A percentile compares a stretch with the other conserved stretches of the same genome.
phyloP scores from a whole-genome alignment of 371 early-diverging fungal genomes.

The Massospora cicadina region DNA sequence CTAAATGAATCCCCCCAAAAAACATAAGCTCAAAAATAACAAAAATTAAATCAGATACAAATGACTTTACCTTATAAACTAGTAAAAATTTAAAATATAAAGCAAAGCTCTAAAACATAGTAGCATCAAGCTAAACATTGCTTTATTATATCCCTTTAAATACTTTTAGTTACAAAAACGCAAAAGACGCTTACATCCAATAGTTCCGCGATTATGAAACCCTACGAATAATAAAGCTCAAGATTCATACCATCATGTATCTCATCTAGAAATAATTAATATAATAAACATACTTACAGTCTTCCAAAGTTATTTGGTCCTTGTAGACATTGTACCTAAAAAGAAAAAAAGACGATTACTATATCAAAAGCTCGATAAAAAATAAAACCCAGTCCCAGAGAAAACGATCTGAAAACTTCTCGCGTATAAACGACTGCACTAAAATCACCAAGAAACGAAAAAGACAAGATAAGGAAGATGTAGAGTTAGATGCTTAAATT shows the following conservation, averaged over 20 bases:
- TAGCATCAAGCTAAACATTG: background rate
- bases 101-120: background rate
- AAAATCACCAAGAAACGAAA: background rate
- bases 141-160: background rate
- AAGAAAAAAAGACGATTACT: slow-evolving; percentile 2
- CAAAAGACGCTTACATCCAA: background rate
- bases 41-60: background rate
- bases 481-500: no score
- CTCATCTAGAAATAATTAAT: slow-evolving; percentile 34
- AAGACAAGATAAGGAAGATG: no score
- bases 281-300: slow-evolving; percentile 31
- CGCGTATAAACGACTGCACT: background rate
- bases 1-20: background rate
- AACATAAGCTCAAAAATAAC: background rate
- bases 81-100: background rate
- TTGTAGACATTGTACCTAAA: slow-evolving; percentile 58
- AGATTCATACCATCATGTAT: slow-evolving; percentile 83
- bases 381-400: no score
- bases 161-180: background rate
- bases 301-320: slow-evolving; percentile 84
- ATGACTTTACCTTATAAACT: background rate
- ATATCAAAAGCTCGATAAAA: background rate
- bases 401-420: no score
- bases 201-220: background rate
- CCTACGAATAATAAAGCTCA: slow-evolving; percentile 56